Conservation (phyloP, 176 grass and related monocot genomes). For the Thinopyrum elongatum region DNA sequence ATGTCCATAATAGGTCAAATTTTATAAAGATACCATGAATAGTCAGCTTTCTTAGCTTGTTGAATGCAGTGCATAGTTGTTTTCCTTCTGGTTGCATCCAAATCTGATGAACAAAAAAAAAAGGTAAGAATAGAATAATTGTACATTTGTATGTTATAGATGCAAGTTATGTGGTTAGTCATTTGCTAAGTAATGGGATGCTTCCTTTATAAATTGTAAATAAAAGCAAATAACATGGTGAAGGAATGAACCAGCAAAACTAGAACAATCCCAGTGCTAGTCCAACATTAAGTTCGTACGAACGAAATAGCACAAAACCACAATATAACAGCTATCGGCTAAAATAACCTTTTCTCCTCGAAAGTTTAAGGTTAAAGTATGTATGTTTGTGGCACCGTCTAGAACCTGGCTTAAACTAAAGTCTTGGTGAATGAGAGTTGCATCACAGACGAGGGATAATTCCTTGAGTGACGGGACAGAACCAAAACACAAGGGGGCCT, state of each 20-base stretch:
- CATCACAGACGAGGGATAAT: neutral
- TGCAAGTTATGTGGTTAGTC: neutral
- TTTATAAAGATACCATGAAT: conserved; percentile 14
- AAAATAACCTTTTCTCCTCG: conserved; percentile 16
- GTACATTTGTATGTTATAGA: neutral
- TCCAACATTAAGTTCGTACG: neutral
- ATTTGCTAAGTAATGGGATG: neutral
- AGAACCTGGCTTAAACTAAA: conserved; percentile 3
- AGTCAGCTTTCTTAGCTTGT: conserved; percentile 8
- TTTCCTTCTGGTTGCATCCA: conserved; percentile 24
- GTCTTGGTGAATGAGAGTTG: neutral
- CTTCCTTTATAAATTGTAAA: neutral
- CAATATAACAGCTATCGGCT: conserved; percentile 1
- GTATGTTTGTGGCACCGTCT: neutral
- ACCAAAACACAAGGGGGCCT: neutral
- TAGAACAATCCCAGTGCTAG: neutral
- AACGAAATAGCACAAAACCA: neutral
- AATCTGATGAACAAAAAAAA: neutral
- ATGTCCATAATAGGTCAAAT: conserved; percentile 30
- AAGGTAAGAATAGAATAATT: neutral
- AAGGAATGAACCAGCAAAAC: neutral
- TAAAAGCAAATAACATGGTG: neutral
- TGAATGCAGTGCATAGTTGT: conserved; percentile 4
- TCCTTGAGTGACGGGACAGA: neutral
- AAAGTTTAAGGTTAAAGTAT: conserved; percentile 1